These are phyloP conservation scores for Teratosphaeria viscida DNA, from an alignment of 2,329 filamentous ascomycete genomes.

Conservation along the genomic window DNA sequence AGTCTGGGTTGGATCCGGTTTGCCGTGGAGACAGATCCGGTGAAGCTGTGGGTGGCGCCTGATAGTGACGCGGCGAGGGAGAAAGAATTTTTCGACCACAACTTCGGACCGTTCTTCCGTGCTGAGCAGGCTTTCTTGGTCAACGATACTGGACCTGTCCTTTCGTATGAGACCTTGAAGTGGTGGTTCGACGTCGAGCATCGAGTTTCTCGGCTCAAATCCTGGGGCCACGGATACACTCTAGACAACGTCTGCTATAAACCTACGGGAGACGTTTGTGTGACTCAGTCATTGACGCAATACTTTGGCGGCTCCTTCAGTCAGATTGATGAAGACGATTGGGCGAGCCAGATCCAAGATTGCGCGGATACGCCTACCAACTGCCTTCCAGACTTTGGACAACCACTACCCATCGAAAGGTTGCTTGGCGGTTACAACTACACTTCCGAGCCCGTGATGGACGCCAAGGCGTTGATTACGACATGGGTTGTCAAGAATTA, in stretches of 20 bases:
- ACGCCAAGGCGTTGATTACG: slow-evolving; percentile 70
- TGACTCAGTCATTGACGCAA: slow-evolving; percentile 82
- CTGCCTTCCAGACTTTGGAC: slow-evolving; percentile 80
- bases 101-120: slow-evolving; percentile 92
- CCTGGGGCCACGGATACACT: slow-evolving; percentile 54
- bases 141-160: slow-evolving; percentile 74
- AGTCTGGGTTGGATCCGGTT: slow-evolving; percentile 85
- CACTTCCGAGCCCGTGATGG: slow-evolving; percentile 46
- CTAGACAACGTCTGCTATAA: slow-evolving; percentile 89
- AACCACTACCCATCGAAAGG: slow-evolving; percentile 76
- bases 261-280: slow-evolving; percentile 77
- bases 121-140: slow-evolving; percentile 89
- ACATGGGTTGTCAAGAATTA: slow-evolving; percentile 94
- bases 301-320: slow-evolving; percentile 66
- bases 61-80: slow-evolving; percentile 82
- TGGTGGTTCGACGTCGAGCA: slow-evolving; percentile 95
- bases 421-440: slow-evolving; percentile 71
- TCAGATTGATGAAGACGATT: slow-evolving; percentile 46
- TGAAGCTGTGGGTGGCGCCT: slow-evolving; percentile 92
- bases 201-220: slow-evolving; percentile 62
- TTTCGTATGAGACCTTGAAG: slow-evolving; percentile 75
- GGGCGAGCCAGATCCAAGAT: slow-evolving; percentile 59
- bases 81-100: slow-evolving; percentile 84
- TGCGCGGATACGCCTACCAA: slow-evolving; percentile 62
- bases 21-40: slow-evolving; percentile 80